These are phyloP conservation scores for Epithele typhae DNA, from an alignment of 768 basidiomycete species.

Conservation along the genomic window DNA sequence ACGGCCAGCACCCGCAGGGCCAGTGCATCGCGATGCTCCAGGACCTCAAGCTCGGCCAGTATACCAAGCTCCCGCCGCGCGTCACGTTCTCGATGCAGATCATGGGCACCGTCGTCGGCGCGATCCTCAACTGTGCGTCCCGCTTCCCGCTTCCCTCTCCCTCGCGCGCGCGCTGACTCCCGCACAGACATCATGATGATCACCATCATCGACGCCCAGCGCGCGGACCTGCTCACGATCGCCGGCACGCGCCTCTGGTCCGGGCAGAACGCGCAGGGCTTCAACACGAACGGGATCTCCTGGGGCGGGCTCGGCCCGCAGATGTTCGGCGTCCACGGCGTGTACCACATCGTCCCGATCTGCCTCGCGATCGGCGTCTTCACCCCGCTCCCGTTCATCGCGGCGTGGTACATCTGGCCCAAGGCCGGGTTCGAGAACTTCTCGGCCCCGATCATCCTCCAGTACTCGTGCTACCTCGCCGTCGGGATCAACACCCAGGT, in stretches of 20 bases:
- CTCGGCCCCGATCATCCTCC: conserved; percentile 41
- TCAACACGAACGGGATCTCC: conserved; percentile 47
- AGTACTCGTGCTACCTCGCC: conserved; percentile 39
- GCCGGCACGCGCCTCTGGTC: conserved; percentile 49
- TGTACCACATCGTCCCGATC: conserved; percentile 21
- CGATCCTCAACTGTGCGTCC: conserved; percentile 38
- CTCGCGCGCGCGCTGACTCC: not conserved
- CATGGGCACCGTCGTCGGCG: conserved; percentile 49
- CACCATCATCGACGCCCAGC: conserved; percentile 25
- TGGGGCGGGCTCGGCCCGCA: conserved; percentile 48
- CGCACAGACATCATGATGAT: conserved; percentile 26
- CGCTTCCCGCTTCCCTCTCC: not conserved
- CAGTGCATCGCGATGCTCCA: conserved; percentile 50
- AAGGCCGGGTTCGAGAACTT: conserved; percentile 43
- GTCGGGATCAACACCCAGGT: conserved; percentile 56
- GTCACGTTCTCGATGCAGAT: conserved; percentile 43
- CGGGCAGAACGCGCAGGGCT: conserved; percentile 47
- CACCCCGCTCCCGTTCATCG: conserved; percentile 51
- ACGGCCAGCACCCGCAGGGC: conserved; percentile 29
- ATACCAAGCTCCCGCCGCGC: conserved; percentile 58
- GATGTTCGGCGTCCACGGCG: conserved; percentile 13
- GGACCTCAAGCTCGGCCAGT: conserved; percentile 55
- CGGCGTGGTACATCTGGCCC: conserved; percentile 42
- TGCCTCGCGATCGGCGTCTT: conserved; percentile 48
- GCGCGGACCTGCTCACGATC: conserved; percentile 40